Evolutionary conservation across 169 alveolate species (phyloP).

Genomic region (Plasmodium berghei): DNA sequence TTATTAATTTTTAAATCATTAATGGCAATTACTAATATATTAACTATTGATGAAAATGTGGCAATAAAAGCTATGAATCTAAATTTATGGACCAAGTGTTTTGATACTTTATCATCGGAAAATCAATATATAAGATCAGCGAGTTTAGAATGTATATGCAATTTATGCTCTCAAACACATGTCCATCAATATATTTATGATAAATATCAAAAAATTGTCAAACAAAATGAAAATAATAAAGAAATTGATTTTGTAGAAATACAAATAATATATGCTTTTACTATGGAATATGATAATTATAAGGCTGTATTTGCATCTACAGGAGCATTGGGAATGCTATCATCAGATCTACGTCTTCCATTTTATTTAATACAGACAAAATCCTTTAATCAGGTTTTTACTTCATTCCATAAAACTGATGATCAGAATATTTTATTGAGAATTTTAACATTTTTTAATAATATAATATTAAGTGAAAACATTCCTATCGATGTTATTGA

Average conservation of each 20-base stretch:
- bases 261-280: conserved; percentile 60
- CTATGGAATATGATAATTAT: conserved; percentile 66
- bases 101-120: conserved; percentile 65
- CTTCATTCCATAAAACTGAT: conserved; percentile 46
- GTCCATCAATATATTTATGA: conserved; percentile 71
- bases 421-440: conserved; percentile 63
- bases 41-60: conserved; percentile 72
- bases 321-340: conserved; percentile 72
- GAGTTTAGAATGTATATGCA: conserved; percentile 74
- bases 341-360: conserved; percentile 68
- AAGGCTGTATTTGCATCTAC: conserved; percentile 62
- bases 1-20: conserved; percentile 46
- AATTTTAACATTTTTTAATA: conserved; percentile 71
- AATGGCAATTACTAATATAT: conserved; percentile 75
- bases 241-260: conserved; percentile 66
- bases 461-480: conserved; percentile 49
- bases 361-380: conserved; percentile 56
- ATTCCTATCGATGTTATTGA: conserved; percentile 29
- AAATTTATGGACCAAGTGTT: conserved; percentile 68
- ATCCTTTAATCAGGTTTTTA: conserved; percentile 29
- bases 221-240: conserved; percentile 14
- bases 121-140: conserved; percentile 44
- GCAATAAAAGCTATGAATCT: conserved; percentile 71
- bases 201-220: conserved; percentile 54
- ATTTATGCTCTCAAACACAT: conserved; percentile 67